Evolutionary conservation across 1,284 basidiomycete species (phyloP), one percentile per base, ranked within the genome.

Genomic region (Sanghuangporus baumii): DNA sequence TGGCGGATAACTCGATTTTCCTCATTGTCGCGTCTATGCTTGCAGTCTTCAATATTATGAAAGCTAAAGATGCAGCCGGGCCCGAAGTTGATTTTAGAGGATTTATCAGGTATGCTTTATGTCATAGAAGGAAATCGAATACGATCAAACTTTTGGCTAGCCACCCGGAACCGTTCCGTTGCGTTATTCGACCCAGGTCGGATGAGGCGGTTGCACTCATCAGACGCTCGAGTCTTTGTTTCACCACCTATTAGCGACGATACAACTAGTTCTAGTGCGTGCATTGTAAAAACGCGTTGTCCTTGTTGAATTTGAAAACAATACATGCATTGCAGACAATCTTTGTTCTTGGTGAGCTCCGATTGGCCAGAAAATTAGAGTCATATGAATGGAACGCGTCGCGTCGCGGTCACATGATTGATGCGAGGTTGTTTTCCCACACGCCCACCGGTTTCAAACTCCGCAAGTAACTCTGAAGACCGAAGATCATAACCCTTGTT

Each of bases 1-100:
- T 75, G 31, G 72, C 74, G 9, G 71, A 73, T 59, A 71, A 67
- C 58, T 72, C 74, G 62, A 67, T 75, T 38, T 76, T 75, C 68
- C 68, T 76, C 38, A 66, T 67, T 26, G 63, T 75, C 43, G 71
- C 72, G 12, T 69, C 69, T 43, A 70, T 74, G 55, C 67, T 74
- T 7, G 70, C 70, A 52, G 65, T 69, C 9, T 72, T 75, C 66
- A 51, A 72, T 38, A 71, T 75, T 50, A 48, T 54, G 7, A 74
- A 72, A 59, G 66, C 67, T n/a, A 64, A 34, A 47, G 71, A 74
- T 55, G 66, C 63, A 20, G 38, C 68, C 16, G 76, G 74, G 6
- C 75, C 76, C 7, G 66, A 66, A 41, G 55, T 59, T 20, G 60
- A 65, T 9, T 62, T 16, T 58, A 38, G 50, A 16, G 62, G 62